Evolutionary conservation across 2,329 filamentous ascomycete species (phyloP), one percentile per base, ranked within the genome.

Genomic region (Microthyrium microscopicum): DNA sequence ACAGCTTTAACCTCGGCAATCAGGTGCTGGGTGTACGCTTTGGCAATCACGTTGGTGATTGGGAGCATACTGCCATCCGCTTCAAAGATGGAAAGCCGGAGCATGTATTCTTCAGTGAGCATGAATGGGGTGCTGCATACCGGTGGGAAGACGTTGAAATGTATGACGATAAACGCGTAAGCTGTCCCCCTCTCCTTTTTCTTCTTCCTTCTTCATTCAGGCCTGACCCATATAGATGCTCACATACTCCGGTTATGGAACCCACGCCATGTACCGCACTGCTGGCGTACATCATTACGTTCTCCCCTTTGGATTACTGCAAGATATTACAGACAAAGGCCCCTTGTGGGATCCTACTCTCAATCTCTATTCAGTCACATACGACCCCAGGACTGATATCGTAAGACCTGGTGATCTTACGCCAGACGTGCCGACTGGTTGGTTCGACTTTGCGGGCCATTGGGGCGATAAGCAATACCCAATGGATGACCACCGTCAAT

Each of bases 41-140:
- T 48, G 89, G 89, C 37, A 95, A 95, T 50, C 89, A 98, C 48
- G 77, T 98, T 7, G 89, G 87, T 31, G 89, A 98, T 49, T 98
- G 89, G 89, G 89, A 98, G 56, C 89, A 98, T 53, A 85, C 79
- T 34, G 76, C 91, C 52, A 68, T 95, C 25, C 79, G 89, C 7
- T 98, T 95, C 52, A 70, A 89, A 44, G 62, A 91, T 39, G 87
- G 87, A 33, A 64, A 74, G 33, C 89, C 89, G 1, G 77, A 81
- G 41, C 77, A 77, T 26, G 72, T 95, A 38, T 95, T 87, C 61
- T 77, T 94, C 48, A 92, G 83, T 42, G 85, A 94, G 48, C 89
- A 98, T 51, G 77, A 80, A 35, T 83, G 79, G 35, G 89, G 89
- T 3, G 76, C 87, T 46, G 84, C 87, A 1, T n/a, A n/a, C n/a